Conservation (phyloP, 305 asterid genomes). For the Rubia occidens region DNA sequence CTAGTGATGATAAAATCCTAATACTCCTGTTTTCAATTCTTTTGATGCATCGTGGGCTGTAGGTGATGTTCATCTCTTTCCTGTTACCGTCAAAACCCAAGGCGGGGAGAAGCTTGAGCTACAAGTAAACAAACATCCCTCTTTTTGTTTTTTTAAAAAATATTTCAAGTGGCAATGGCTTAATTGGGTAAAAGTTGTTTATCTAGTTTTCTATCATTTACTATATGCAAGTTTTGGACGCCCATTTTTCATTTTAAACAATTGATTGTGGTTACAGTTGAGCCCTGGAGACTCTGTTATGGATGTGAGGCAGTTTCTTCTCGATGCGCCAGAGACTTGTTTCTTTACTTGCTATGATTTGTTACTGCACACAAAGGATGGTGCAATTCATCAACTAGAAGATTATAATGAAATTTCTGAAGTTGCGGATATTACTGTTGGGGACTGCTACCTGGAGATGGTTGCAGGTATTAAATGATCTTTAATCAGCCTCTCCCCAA, state of each 20-base stretch:
- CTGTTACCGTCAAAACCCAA: constrained; percentile 71
- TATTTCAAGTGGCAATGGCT: neutral
- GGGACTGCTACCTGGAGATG: constrained; percentile 79
- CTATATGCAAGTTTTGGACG: neutral
- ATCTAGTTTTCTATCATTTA: neutral
- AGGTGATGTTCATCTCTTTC: constrained; percentile 71
- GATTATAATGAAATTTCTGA: constrained; percentile 82
- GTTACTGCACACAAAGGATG: constrained; percentile 67
- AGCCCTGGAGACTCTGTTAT: constrained; percentile 88
- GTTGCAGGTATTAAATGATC: constrained; percentile 46
- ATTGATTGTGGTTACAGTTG: constrained; percentile 48
- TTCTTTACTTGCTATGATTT: constrained; percentile 78
- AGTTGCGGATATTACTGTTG: constrained; percentile 70
- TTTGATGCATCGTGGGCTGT: constrained; percentile 24
- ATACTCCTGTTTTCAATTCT: neutral
- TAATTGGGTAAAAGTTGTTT: neutral
- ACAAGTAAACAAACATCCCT: constrained; percentile 41
- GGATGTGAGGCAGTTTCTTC: constrained; percentile 92
- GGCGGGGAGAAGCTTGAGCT: constrained; percentile 84
- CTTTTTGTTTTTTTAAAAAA: neutral
- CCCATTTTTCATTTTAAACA: constrained; percentile 13
- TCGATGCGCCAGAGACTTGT: constrained; percentile 82
- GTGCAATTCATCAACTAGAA: constrained; percentile 58
- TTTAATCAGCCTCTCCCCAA: constrained; percentile 6
- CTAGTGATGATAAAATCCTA: neutral